Base-by-base conservation (phyloP, 2,329 filamentous ascomycete species). In the Pleomassaria siparia region DNA sequence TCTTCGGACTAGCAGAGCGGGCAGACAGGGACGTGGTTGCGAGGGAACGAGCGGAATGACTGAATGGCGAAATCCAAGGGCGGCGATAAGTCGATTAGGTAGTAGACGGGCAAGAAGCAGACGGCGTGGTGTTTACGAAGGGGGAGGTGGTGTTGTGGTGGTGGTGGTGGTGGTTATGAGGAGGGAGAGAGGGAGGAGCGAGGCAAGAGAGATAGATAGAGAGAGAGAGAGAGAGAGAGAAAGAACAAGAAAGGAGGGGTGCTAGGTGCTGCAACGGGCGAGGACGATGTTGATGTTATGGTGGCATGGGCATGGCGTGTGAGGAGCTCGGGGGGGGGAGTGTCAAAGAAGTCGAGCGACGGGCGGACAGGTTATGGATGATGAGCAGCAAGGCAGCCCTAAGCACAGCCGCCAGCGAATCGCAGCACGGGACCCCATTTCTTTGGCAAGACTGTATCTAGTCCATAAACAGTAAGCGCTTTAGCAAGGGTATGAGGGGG, bases 21-120 rank as follows among this genome's bases (percentile, higher is more conserved):
- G 37, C 37, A 53, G 32, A 41, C 54, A 56, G 58, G 60, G 62
- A 46, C 10, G 43, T 37, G 37, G 37, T 40, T 39, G 36, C 36
- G 36, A 21, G 5, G 20, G 5, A 39, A 39, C 36, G 36, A 39
- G 36, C 13, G 36, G 36, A 39, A 39, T 39, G 36, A n/a, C n/a
- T n/a, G n/a, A n/a, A n/a, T n/a, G n/a, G n/a, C n/a, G n/a, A n/a
- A n/a, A n/a, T 5, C 15, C 16, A 18, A 18, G 5, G 33, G 11
- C 25, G 25, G 25, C 7, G 25, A 12, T 7, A 26, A 26, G 7
- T 26, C 7, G 25, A 12, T 26, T 7, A 12, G 25, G 25, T 26
- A 26, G 25, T 7, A 12, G 25, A 26, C 25, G 25, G 12, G 25
- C 7, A 26, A 26, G 25, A n/a, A n/a, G n/a, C n/a, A n/a, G n/a